A percentile compares a stretch with the other conserved stretches of the same genome.
Conservation (phyloP, 257 asterid species). For the Petrea volubilis region DNA sequence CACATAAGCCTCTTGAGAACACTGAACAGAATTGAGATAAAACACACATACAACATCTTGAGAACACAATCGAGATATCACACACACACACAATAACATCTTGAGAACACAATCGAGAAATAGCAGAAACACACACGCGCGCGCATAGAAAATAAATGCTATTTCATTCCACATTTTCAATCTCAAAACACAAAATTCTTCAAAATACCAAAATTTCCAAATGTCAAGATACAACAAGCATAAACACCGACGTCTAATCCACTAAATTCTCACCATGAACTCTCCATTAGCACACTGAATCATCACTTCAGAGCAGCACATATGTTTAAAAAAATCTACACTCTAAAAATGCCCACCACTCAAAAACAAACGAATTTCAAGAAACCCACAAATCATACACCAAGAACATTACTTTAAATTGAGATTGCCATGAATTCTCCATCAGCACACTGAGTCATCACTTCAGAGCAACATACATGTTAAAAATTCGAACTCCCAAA, state of each 20-base stretch:
- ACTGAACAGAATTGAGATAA: too few relatives aligned
- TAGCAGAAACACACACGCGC: neutral
- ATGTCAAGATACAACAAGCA: neutral
- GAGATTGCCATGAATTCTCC: conserved; percentile 2
- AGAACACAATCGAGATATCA: too few relatives aligned
- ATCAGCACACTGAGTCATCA: conserved; percentile 11
- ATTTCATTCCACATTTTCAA: neutral
- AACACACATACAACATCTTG: too few relatives aligned
- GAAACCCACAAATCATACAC: neutral
- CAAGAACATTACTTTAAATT: neutral
- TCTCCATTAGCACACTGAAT: neutral
- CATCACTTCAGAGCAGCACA: conserved; percentile 9
- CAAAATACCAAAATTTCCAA: neutral
- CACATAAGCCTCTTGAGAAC: neutral
- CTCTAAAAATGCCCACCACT: conserved; percentile 3
- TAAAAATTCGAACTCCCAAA: neutral
- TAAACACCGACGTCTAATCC: neutral
- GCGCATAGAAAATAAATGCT: neutral
- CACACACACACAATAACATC: neutral
- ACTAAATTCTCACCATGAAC: conserved; percentile 14
- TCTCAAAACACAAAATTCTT: too few relatives aligned
- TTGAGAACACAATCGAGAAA: conserved; percentile 13
- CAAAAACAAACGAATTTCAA: neutral
- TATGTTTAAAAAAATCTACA: neutral
- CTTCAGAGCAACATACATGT: neutral